These are phyloP conservation scores for Pestalotiopsis sp. DNA, from an alignment of 2,329 filamentous ascomycete species.

Conservation along the genomic window DNA sequence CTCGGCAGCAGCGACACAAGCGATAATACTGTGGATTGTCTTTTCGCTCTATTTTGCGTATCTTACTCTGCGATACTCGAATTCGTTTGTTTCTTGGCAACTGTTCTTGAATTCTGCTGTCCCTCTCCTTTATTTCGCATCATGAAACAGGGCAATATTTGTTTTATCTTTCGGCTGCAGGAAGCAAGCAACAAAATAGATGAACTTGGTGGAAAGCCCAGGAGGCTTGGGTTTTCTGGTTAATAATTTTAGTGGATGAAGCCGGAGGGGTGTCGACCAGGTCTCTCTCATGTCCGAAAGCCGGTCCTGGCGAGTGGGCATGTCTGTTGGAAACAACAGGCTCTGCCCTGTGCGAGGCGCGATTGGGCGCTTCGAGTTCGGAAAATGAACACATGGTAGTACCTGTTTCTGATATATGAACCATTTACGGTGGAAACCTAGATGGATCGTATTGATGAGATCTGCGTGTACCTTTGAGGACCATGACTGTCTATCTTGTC, in stretches of 20 bases:
- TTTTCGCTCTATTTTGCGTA: conserved; percentile 17
- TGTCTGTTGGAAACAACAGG: conserved; percentile 4
- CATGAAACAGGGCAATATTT: conserved; percentile 29
- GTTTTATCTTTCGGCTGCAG: conserved; percentile 33
- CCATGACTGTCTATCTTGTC: conserved; percentile 3
- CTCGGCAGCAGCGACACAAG: not conserved
- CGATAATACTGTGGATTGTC: conserved; percentile 19
- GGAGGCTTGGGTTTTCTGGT: conserved; percentile 37
- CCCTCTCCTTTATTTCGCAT: conserved; percentile 18
- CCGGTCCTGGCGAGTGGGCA: not conserved
- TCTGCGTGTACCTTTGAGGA: not conserved
- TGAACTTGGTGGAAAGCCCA: conserved; percentile 39
- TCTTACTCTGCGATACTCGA: conserved; percentile 19
- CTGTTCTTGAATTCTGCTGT: conserved; percentile 21
- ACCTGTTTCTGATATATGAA: not conserved
- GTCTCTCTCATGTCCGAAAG: conserved; percentile 1
- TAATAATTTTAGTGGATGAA: conserved; percentile 19
- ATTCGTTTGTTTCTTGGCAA: conserved; percentile 32
- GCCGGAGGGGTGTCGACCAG: conserved; percentile 7
- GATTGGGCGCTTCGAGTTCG: not conserved
- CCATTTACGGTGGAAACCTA: not conserved
- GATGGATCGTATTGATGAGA: not conserved
- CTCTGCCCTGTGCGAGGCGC: conserved; percentile 7
- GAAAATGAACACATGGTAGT: conserved; percentile 3
- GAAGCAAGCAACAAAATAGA: conserved; percentile 30